A percentile compares a stretch with the other conserved stretches of the same genome.
These are phyloP conservation scores for Sugiyamaella pinicola DNA, from an alignment of 1,139 yeast species.

Conservation along the genomic window DNA sequence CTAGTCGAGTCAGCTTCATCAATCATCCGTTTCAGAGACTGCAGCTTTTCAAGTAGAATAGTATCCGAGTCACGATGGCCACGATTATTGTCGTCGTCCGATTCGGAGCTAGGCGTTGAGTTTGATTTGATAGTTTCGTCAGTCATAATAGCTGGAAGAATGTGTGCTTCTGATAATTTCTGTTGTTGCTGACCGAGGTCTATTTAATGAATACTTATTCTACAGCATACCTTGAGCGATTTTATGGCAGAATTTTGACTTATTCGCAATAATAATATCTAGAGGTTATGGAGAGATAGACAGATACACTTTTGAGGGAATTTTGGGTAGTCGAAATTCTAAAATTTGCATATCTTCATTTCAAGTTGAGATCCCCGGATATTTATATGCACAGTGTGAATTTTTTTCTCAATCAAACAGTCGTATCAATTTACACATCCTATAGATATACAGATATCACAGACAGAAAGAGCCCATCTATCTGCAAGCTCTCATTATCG, in stretches of 20 bases:
- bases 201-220: background rate
- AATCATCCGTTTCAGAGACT: slow-evolving; percentile 24
- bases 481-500: slow-evolving; percentile 15
- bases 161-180: background rate
- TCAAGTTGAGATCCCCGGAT: slow-evolving; percentile 6
- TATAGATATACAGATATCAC: background rate
- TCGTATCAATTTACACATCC: background rate
- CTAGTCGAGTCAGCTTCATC: slow-evolving; percentile 17
- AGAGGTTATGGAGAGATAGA: slow-evolving; percentile 4
- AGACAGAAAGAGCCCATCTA: background rate
- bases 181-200: slow-evolving; percentile 16
- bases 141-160: slow-evolving; percentile 1
- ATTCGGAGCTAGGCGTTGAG: background rate
- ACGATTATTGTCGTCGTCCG: background rate
- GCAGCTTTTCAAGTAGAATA: slow-evolving; percentile 25
- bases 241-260: background rate
- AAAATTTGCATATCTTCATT: background rate
- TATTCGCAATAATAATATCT: background rate
- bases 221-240: slow-evolving; percentile 16
- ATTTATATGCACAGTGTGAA: slow-evolving; percentile 8
- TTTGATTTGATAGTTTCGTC: background rate
- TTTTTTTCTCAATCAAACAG: background rate
- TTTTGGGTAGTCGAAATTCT: background rate
- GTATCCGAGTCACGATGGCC: slow-evolving; percentile 21
- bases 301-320: background rate